phyloP scores from a whole-genome alignment of 306 rosid species.

The Canavalia ensiformis region DNA sequence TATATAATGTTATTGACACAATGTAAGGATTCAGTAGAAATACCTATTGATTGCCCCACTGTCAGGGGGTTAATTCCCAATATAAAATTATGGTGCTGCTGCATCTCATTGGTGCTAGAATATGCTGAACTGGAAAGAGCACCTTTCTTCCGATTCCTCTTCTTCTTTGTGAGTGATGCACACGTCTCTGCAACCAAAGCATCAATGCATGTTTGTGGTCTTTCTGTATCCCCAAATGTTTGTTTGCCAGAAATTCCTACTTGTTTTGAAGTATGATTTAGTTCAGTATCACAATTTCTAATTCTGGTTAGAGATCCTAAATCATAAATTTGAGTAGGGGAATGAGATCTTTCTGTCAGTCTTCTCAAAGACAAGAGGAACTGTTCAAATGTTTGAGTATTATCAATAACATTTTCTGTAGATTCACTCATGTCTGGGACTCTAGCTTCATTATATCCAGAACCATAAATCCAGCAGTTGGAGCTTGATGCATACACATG shows the following conservation, averaged over 20 bases:
- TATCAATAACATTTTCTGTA: constrained; percentile 33
- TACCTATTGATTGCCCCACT: constrained; percentile 63
- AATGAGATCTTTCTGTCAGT: constrained; percentile 60
- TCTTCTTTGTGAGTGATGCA: constrained; percentile 62
- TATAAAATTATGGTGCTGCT: constrained; percentile 42
- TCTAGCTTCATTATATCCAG: constrained; percentile 45
- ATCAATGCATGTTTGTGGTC: constrained; percentile 55
- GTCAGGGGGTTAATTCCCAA: constrained; percentile 50
- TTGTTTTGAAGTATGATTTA: constrained; percentile 50
- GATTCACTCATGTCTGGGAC: constrained; percentile 41
- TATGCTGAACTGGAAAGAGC: constrained; percentile 45
- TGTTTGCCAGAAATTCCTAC: constrained; percentile 35
- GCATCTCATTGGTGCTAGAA: constrained; percentile 51
- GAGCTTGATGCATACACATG: constrained; percentile 52
- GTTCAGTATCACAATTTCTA: constrained; percentile 43
- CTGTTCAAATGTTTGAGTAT: constrained; percentile 51
- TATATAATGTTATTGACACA: constrained; percentile 27
- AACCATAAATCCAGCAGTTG: constrained; percentile 46
- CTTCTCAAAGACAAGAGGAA: constrained; percentile 47
- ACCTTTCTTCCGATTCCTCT: constrained; percentile 60
- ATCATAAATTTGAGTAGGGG: constrained; percentile 49
- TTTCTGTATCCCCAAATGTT: constrained; percentile 43
- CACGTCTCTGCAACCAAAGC: constrained; percentile 52
- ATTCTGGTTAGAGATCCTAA: constrained; percentile 53
- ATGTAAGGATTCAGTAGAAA: constrained; percentile 29